Base-by-base conservation (phyloP, 345 rosid species). In the Eucalyptus globulus region DNA sequence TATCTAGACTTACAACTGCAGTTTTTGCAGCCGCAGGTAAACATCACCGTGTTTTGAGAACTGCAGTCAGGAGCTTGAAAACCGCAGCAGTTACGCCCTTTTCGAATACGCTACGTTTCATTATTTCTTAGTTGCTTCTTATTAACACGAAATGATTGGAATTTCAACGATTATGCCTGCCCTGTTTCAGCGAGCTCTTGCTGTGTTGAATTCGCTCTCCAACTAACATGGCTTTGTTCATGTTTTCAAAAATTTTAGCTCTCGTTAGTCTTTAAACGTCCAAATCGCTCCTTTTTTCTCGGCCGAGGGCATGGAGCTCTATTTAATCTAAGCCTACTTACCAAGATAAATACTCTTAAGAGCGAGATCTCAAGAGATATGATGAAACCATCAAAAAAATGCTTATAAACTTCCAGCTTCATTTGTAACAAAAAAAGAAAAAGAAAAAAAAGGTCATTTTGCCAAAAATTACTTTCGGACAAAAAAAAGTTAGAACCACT, bases 381-480 rank as follows among this genome's bases (percentile, higher is more conserved):
- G 5, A 53, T 53, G 0, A 21, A 53, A 19, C 24, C 0, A 2
- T 16, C 0, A 53, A 53, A 0, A 8, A 21, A 53, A 4, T 53
- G 5, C 11, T 49, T 21, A 26, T 0, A 2, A 5, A 53, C 26
- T 53, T 21, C 1, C 26, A 53, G 0, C 0, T 53, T 53, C 58
- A 53, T 21, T 0, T 4, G 5, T 1, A 4, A 53, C 24, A 0
- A 19, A 53, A 53, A 1, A 8, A 17, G 13, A 13, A 5, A 5
- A 0, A 19, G 17, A 53, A 1, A 7, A 53, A 50, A 14, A 5
- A 6, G 2, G 58, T 19, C 11, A 53, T 8, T 19, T 53, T 0
- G 26, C 0, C 1, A 21, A 53, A 53, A 19, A 53, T 19, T 53
- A 0, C 26, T 53, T 0, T 0, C 0, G 2, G 0, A 0, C 0